phyloP scores from a whole-genome alignment of 108 stramenopile genomes.

The Licmophora abbreviata region DNA sequence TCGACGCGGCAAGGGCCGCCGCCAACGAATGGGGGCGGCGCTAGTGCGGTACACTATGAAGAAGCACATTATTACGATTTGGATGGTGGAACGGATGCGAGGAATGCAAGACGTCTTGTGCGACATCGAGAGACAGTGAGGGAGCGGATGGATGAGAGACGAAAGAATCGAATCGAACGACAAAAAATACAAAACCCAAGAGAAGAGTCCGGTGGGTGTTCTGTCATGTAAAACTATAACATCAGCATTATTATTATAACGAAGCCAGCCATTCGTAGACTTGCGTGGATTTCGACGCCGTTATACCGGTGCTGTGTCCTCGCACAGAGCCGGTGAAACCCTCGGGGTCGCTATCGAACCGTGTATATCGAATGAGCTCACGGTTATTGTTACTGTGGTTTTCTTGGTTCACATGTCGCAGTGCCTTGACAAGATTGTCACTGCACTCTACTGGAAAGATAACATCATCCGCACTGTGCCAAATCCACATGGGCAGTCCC shows the following conservation, averaged over 20 bases:
- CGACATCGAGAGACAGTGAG: not conserved
- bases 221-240: not conserved
- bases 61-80: constrained; percentile 7
- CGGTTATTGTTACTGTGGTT: not conserved
- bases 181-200: not conserved
- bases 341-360: constrained; percentile 39
- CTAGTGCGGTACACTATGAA: not conserved
- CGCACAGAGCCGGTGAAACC: constrained; percentile 24
- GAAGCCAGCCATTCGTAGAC: constrained; percentile 26
- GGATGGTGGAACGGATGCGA: not conserved
- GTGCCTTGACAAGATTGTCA: constrained; percentile 35
- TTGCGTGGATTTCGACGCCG: constrained; percentile 32
- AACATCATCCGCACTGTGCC: constrained; percentile 74
- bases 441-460: constrained; percentile 44
- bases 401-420: constrained; percentile 4
- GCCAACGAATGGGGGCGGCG: not conserved
- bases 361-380: constrained; percentile 24
- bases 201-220: not conserved
- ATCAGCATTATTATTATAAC: not conserved
- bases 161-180: constrained; percentile 2
- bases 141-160: not conserved
- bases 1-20: constrained; percentile 29
- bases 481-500: constrained; percentile 63
- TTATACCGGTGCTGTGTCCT: constrained; percentile 47
- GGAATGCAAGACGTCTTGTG: not conserved